These are phyloP conservation scores for Cucurbita ficifolia DNA, from an alignment of 306 rosid species.

Conservation along the genomic window DNA sequence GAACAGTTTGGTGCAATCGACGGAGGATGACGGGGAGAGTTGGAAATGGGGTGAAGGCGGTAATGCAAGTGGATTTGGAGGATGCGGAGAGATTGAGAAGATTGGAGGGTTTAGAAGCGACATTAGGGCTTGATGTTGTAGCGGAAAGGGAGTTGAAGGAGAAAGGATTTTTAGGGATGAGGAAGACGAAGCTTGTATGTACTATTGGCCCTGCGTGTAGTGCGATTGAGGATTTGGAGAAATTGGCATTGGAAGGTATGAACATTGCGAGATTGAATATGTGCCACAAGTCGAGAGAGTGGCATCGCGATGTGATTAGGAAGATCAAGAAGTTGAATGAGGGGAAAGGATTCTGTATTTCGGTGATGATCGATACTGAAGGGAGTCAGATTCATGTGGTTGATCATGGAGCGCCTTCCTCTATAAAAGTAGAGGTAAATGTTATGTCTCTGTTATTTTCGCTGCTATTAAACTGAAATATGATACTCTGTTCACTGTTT, in stretches of 20 bases:
- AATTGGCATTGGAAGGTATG: conserved; percentile 73
- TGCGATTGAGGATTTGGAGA: conserved; percentile 59
- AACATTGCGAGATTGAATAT: conserved; percentile 75
- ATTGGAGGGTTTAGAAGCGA: conserved; percentile 21
- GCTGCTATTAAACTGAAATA: not conserved
- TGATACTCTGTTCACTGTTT: not conserved
- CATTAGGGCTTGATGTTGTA: conserved; percentile 49
- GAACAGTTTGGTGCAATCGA: conserved; percentile 11
- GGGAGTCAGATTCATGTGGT: conserved; percentile 81
- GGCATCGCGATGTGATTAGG: conserved; percentile 65
- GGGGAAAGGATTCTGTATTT: conserved; percentile 51
- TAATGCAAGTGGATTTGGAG: conserved; percentile 31
- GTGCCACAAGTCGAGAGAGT: conserved; percentile 74
- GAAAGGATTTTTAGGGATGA: conserved; percentile 65
- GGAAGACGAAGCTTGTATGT: conserved; percentile 85
- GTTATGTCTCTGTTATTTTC: not conserved
- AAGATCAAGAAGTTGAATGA: conserved; percentile 61
- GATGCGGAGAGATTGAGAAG: conserved; percentile 11
- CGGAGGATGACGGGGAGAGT: conserved; percentile 22
- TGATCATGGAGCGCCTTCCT: conserved; percentile 77
- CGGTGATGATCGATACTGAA: conserved; percentile 84
- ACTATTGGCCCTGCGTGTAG: conserved; percentile 71
- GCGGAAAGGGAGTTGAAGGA: conserved; percentile 58
- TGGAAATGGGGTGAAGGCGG: conserved; percentile 28
- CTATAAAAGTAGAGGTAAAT: conserved; percentile 67